Evolutionary conservation across 176 grass and related monocot genomes (phyloP).

Genomic region (Eragrostis curvula): DNA sequence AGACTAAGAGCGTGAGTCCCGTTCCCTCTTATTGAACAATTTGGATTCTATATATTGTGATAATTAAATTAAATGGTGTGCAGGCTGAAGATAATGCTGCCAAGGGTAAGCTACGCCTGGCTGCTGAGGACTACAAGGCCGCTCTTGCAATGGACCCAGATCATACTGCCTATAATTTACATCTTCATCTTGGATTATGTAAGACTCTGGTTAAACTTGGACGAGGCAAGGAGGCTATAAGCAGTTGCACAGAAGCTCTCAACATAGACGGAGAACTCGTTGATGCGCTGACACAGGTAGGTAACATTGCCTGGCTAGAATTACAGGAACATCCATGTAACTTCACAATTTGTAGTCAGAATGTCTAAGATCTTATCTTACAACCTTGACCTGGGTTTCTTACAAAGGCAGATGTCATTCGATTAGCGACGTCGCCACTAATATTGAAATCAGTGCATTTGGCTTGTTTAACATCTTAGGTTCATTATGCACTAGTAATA

Average conservation of each 20-base stretch:
- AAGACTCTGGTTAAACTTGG: conserved; percentile 97
- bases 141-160: conserved; percentile 88
- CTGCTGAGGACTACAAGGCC: conserved; percentile 91
- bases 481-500: conserved; percentile 1
- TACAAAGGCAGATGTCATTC: not conserved
- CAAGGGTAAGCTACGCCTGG: conserved; percentile 84
- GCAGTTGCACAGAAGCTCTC: conserved; percentile 79
- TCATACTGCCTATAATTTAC: conserved; percentile 74
- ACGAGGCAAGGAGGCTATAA: conserved; percentile 94
- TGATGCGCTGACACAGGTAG: conserved; percentile 96
- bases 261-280: conserved; percentile 86
- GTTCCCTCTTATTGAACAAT: conserved; percentile 18
- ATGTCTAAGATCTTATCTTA: conserved; percentile 13
- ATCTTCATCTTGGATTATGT: conserved; percentile 90
- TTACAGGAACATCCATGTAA: not conserved
- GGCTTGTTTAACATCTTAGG: not conserved
- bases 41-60: not conserved
- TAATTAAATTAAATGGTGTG: conserved; percentile 25
- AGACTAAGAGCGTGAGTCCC: conserved; percentile 80
- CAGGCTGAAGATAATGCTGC: conserved; percentile 94
- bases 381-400: not conserved
- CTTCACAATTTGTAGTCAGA: not conserved
- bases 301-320: conserved; percentile 43
- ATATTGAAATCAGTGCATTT: not conserved
- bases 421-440: not conserved